Conservation (phyloP, 176 grass and related monocot genomes). For the Cocos nucifera region DNA sequence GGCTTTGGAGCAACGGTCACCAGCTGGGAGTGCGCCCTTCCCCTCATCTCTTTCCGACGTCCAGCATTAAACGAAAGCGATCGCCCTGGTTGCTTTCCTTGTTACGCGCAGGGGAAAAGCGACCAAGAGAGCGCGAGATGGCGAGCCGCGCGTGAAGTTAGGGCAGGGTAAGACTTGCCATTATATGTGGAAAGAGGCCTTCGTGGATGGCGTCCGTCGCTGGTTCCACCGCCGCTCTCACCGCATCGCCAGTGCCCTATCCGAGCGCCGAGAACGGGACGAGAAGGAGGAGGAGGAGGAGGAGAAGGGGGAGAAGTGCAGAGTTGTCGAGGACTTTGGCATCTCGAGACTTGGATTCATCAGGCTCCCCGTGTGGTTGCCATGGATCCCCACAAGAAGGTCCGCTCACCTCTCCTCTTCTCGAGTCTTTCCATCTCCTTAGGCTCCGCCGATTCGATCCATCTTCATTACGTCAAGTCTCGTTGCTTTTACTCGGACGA, state of each 20-base stretch:
- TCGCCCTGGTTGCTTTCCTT: too few relatives aligned
- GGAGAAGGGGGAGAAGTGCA: background rate
- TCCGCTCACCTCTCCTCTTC: constrained; percentile 1
- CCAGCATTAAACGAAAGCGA: too few relatives aligned
- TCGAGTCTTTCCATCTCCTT: constrained; percentile 1
- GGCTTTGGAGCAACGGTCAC: too few relatives aligned
- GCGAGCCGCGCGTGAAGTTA: background rate
- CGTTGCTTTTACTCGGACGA: too few relatives aligned
- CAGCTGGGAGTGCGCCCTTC: too few relatives aligned
- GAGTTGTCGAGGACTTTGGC: constrained; percentile 21
- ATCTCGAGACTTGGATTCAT: constrained; percentile 16
- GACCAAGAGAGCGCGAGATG: background rate
- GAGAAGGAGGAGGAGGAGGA: background rate
- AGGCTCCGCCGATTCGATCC: too few relatives aligned
- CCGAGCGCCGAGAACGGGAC: constrained; percentile 14
- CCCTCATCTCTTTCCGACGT: too few relatives aligned
- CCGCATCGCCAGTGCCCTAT: constrained; percentile 21
- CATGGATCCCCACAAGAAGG: constrained; percentile 30
- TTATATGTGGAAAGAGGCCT: too few relatives aligned
- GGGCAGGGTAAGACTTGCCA: background rate
- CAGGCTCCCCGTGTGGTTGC: constrained; percentile 14
- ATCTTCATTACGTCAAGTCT: too few relatives aligned
- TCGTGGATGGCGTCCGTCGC: constrained; percentile 6
- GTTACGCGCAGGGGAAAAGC: background rate
- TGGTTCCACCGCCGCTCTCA: constrained; percentile 31